Base-by-base conservation (phyloP, 2,329 filamentous ascomycete genomes). In the Hypoxylon rubiginosum region DNA sequence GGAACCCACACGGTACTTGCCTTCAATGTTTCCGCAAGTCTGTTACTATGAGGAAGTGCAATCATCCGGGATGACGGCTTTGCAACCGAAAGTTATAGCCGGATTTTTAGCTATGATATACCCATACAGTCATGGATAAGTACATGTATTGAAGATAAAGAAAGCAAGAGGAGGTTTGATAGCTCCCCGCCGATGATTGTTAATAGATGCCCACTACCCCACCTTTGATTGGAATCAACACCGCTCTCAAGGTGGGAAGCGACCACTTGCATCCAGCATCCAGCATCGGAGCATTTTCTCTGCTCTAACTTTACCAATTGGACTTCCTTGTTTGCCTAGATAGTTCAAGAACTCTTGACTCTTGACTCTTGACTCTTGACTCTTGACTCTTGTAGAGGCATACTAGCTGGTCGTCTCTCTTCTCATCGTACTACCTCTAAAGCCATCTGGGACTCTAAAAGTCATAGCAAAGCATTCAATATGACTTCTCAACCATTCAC, bases 401-500 rank as follows among this genome's bases (percentile, higher is more conserved):
- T 41, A 19, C 15, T 24, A 26, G 7, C 13, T 46, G 11, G 46
- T 11, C 5, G 15, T 30, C 4, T 30, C 13, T 24, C 24, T n/a
- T 24, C 8, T 15, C 2, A 41, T 10, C 26, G 13, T 51, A 30
- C 28, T 32, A 17, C 21, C 52, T 28, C n/a, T 21, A 7, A 54
- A 36, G 8, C 39, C 7, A 19, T 13, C 8, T 21, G 17, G 1
- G 11, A 46, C 6, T 24, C 24, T 36, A 9, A 71, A 45, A 15
- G 7, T 24, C 41, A 52, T 11, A 45, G 9, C n/a, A 36, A 11
- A 56, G 32, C 55, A 58, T 39, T 67, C 74, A 76, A 66, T 10
- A 83, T 83, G 82, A 75, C 83, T 67, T 62, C 72, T 56, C 64
- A 73, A 74, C 82, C 85, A 4, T 84, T 81, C 71, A 85, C 82